Base-by-base conservation (phyloP, 1,284 basidiomycete species). In the Ceratobasidium sp. region DNA sequence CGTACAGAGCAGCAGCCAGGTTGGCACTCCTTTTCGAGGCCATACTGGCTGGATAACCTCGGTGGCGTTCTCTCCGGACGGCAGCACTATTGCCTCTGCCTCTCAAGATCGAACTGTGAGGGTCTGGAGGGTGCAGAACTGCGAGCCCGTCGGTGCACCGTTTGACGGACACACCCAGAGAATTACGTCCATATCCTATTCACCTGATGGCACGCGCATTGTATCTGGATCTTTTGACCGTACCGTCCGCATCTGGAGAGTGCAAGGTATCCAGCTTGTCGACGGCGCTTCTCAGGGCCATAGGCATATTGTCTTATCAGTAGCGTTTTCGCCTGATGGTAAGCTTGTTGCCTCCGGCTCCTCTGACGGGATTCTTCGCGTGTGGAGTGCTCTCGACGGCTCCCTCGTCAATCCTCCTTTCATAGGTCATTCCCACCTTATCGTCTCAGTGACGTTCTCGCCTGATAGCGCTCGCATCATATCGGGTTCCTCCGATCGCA, bases 361-460 rank as follows among this genome's bases (percentile, higher is more conserved):
- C 13, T 15, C 47, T 1, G 62, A 70, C 31, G 25, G 22, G 27
- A 67, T 54, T 17, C 5, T 70, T 13, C 60, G 69, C 10, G n/a
- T 65, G 25, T 70, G 69, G 69, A 35, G 47, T 25, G 50, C 34
- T 10, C 15, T 58, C 5, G 49, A 42, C 3, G 38, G 58, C 27
- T 8, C 35, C 6, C 17, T n/a, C 8, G 10, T 57, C 32, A 25
- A 29, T n/a, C 7, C 13, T 3, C 45, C 40, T 15, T 20, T 69
- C 5, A 22, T 29, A 3, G 53, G 68, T 13, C 62, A 55, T 25
- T 55, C 53, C 1, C n/a, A 35, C 22, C 3, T 20, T 8, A 35
- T 55, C 32, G 40, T n/a, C 17, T 55, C 53, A n/a, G 31, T 55
- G 25, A 22, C 31, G 3, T 31, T 55, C 15, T n/a, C n/a, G n/a